Evolutionary conservation across 139 green algal species (phyloP), one percentile per base, ranked within the genome.

Genomic region (Chlamydomonas schloesseri): DNA sequence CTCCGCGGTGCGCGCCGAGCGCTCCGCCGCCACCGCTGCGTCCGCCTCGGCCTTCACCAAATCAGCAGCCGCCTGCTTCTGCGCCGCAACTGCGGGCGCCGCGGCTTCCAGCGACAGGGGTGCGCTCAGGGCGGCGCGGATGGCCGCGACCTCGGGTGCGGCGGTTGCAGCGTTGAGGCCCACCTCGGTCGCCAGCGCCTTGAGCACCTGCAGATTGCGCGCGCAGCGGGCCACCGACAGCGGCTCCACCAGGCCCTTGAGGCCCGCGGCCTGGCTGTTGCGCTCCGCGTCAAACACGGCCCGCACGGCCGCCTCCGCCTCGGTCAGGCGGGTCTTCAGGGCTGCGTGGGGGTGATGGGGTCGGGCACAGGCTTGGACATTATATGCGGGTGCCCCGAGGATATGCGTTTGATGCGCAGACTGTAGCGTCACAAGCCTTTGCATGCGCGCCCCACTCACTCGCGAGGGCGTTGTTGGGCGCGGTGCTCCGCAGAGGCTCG

Each of bases 181-280:
- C 37, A 67, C 78, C 46, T 84, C 78, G 8, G 65, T 46, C 37
- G 47, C 11, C 46, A 84, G 62, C 64, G 65, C 78, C 64, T 74
- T 74, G 42, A 84, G 78, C 69, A 86, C 80, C 80, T 86, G 80
- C 28, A 86, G 36, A 33, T 70, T 86, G 29, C 68, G 37, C 21
- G 58, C 17, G 31, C 50, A 69, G 28, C 50, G 67, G 67, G 80
- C 80, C 65, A 86, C 80, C 68, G 47, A 31, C 68, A 86, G 80
- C 50, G 80, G 80, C 64, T 65, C 29, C 64, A 84, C 78, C 46
- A 84, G 68, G 10, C 33, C 33, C 80, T 86, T 78, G 10, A 76
- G 80, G 0, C 31, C 33, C 8, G 68, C 53, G 0, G 80, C 80
- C 67, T 57, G 33, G 36, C 33, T 64, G 36, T 62, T 58, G 18